Evolutionary conservation across 805 yeast genomes (phyloP).

Genomic region (Kurtzmaniella cleridarum): DNA sequence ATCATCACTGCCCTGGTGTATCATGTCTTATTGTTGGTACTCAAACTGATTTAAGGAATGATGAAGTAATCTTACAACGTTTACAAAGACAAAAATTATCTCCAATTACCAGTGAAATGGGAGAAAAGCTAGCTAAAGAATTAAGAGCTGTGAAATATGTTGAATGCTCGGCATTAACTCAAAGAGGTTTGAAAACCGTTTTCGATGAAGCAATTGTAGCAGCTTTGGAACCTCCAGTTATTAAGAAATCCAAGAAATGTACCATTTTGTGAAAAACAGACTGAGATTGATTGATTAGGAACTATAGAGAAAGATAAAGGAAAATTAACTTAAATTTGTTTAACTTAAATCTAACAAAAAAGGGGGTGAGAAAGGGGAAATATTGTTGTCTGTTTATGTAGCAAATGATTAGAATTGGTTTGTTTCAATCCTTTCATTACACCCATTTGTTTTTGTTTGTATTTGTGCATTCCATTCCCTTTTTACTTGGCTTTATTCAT

Average conservation of each 20-base stretch:
- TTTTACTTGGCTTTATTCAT: not conserved
- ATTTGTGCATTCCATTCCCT: conserved; percentile 5
- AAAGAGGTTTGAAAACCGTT: conserved; percentile 94
- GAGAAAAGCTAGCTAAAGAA: conserved; percentile 90
- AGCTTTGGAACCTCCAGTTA: conserved; percentile 93
- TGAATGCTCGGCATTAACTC: conserved; percentile 96
- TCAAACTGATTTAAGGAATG: conserved; percentile 91
- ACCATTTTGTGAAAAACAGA: conserved; percentile 59
- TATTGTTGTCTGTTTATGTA: too few species aligned
- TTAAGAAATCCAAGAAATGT: conserved; percentile 78
- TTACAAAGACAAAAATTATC: conserved; percentile 84
- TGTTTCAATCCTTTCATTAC: not conserved
- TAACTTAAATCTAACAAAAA: not conserved
- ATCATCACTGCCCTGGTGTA: conserved; percentile 96
- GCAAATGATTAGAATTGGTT: too few species aligned
- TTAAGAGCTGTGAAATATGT: conserved; percentile 94
- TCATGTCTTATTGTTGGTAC: conserved; percentile 97
- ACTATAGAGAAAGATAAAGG: not conserved
- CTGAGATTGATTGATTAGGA: not conserved
- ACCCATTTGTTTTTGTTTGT: not conserved
- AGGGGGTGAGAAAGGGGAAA: too few species aligned
- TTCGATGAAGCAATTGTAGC: conserved; percentile 98
- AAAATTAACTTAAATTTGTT: not conserved
- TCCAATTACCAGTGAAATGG: conserved; percentile 82
- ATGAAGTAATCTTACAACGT: conserved; percentile 83